Evolutionary conservation across 148 eudicot genomes (phyloP).

Genomic region (Oxyria digyna): DNA sequence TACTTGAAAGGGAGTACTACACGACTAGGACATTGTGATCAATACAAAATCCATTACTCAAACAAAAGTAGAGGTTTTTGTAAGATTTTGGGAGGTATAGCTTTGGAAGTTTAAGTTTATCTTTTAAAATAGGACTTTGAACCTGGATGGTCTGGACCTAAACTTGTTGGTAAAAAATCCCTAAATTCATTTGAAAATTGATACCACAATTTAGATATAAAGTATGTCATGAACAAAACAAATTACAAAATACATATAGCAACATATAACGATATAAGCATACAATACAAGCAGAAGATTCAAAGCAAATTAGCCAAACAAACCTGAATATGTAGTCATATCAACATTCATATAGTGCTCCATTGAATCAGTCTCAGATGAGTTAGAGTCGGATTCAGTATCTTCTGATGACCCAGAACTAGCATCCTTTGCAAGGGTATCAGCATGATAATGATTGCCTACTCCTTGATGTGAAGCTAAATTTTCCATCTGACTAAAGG

Average conservation of each 20-base stretch:
- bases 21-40: neutral
- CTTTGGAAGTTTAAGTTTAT: neutral
- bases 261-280: too few relatives aligned
- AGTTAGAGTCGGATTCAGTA: slow-evolving; percentile 84
- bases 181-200: neutral
- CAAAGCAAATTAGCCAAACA: neutral
- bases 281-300: neutral
- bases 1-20: neutral
- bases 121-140: neutral
- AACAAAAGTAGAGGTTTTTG: neutral
- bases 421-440: slow-evolving; percentile 30
- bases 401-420: slow-evolving; percentile 54
- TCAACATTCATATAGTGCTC: slow-evolving; percentile 37
- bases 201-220: neutral
- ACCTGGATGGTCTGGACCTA: slow-evolving; percentile 2
- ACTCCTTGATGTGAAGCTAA: slow-evolving; percentile 26
- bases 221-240: neutral
- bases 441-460: slow-evolving; percentile 20
- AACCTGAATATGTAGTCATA: slow-evolving; percentile 47
- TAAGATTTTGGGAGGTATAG: neutral
- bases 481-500: slow-evolving; percentile 19
- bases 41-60: neutral
- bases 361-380: slow-evolving; percentile 53
- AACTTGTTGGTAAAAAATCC: neutral
- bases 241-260: neutral